phyloP scores from a whole-genome alignment of 257 asterid species.

The Solanum pinnatisectum region DNA sequence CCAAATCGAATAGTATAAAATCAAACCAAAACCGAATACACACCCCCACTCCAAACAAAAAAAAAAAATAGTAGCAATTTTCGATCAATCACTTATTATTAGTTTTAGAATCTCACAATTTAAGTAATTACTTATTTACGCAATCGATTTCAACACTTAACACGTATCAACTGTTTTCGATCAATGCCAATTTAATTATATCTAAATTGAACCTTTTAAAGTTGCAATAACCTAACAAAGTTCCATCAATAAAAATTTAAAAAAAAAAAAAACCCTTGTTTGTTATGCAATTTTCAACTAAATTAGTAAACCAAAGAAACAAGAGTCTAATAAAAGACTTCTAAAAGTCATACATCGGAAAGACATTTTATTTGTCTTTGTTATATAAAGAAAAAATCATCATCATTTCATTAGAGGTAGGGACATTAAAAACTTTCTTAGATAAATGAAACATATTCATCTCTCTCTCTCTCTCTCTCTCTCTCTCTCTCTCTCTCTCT shows the following conservation, averaged over 20 bases:
- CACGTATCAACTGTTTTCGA: too few relatives aligned
- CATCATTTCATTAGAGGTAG: not conserved
- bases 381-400: not conserved
- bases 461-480: too few relatives aligned
- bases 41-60: not conserved
- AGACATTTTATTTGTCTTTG: not conserved
- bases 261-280: too few relatives aligned
- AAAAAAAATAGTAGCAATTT: not conserved
- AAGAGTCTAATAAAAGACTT: not conserved
- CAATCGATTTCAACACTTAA: not conserved
- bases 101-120: too few relatives aligned
- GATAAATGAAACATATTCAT: not conserved
- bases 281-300: not conserved
- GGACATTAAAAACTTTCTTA: not conserved
- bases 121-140: too few relatives aligned
- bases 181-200: not conserved
- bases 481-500: too few relatives aligned
- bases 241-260: not conserved
- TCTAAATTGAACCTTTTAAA: not conserved
- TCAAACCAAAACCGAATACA: too few relatives aligned
- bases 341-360: not conserved
- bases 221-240: not conserved
- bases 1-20: too few relatives aligned
- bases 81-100: too few relatives aligned
- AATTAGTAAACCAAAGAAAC: not conserved